Percentiles rank a stretch among this genome's conserved stretches.
phyloP scores from a whole-genome alignment of 2,329 filamentous ascomycete species.

The Coniochaeta sp. region DNA sequence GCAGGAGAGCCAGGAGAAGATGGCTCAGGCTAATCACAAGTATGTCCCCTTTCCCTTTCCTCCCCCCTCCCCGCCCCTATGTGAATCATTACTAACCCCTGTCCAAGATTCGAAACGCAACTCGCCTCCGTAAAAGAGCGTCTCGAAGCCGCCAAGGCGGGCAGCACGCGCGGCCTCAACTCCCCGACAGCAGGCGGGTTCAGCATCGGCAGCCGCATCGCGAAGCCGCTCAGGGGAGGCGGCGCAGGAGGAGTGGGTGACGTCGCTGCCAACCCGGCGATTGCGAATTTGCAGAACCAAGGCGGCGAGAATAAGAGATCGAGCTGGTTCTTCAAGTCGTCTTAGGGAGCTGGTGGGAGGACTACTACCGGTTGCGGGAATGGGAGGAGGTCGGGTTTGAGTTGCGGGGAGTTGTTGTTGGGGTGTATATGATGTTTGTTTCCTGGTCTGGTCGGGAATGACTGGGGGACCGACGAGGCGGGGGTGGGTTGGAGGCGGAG shows the following conservation, averaged over 20 bases:
- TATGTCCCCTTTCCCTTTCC: conserved; percentile 51
- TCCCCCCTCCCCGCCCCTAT: not conserved
- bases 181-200: conserved; percentile 60
- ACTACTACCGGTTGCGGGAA: too few species aligned
- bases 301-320: conserved; percentile 62
- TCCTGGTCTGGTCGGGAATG: too few species aligned
- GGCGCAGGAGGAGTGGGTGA: conserved; percentile 42
- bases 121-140: conserved; percentile 96
- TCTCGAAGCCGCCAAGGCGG: conserved; percentile 88
- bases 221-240: conserved; percentile 61
- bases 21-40: conserved; percentile 96
- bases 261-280: conserved; percentile 43
- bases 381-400: too few species aligned
- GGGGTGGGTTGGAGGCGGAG: too few species aligned
- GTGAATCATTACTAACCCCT: too few species aligned
- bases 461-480: too few species aligned
- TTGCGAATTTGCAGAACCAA: conserved; percentile 49
- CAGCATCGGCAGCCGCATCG: conserved; percentile 66
- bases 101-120: conserved; percentile 98
- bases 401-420: not conserved
- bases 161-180: conserved; percentile 77
- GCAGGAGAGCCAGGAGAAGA: conserved; percentile 96
- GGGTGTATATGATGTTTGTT: not conserved
- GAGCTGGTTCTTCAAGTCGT: conserved; percentile 70
- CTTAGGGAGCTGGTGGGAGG: not conserved